These are phyloP conservation scores for Russula compacta DNA, from an alignment of 768 basidiomycete species.

Conservation along the genomic window DNA sequence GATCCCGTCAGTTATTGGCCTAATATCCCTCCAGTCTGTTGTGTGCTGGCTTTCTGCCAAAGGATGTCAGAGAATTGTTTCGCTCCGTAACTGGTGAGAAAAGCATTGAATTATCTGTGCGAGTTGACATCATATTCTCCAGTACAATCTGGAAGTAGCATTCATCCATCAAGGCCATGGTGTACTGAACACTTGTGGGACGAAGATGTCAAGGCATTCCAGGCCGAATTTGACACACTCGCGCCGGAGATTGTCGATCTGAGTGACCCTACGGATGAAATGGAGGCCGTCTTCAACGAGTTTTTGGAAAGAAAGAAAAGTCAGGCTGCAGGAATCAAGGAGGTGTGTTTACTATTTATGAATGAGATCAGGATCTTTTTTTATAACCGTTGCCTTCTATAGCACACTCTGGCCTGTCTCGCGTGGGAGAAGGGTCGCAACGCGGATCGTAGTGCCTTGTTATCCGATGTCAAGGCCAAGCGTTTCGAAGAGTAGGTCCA, in stretches of 20 bases:
- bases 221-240: background rate
- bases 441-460: background rate
- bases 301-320: background rate
- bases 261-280: background rate
- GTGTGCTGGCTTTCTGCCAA: background rate
- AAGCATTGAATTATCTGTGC: background rate
- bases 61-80: background rate
- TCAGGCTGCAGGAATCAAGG: background rate
- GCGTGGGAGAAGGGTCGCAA: slow-evolving; percentile 6
- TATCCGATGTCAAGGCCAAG: slow-evolving; percentile 1
- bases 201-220: background rate
- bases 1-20: too few species aligned
- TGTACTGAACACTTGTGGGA: slow-evolving; percentile 5
- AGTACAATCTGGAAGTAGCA: background rate
- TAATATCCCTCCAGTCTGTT: too few species aligned
- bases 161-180: background rate
- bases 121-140: background rate
- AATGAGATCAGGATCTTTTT: background rate
- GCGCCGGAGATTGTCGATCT: background rate
- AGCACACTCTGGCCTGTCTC: slow-evolving; percentile 5
- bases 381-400: too few species aligned
- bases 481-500: slow-evolving; percentile 13
- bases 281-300: background rate
- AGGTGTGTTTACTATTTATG: background rate
- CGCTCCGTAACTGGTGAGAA: background rate